Evolutionary conservation across 2,329 filamentous ascomycete genomes (phyloP).

Genomic region (Calonectria hawksworthii): DNA sequence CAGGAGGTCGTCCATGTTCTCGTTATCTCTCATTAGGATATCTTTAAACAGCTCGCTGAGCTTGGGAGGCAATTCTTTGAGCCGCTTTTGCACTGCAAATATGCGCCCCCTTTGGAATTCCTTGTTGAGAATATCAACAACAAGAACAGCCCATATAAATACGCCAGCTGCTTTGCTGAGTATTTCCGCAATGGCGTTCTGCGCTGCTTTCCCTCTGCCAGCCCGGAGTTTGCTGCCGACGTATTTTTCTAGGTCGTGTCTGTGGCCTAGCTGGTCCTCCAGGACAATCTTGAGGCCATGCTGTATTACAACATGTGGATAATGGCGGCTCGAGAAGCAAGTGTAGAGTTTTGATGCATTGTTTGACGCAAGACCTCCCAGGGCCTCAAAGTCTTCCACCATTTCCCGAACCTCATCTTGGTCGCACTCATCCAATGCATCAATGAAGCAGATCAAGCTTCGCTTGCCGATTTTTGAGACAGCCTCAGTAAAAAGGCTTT

Average conservation of each 20-base stretch:
- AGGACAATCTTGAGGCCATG: conserved; percentile 44
- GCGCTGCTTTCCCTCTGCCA: rapidly evolving
- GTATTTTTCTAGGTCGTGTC: conserved; percentile 42
- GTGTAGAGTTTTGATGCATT: conserved; percentile 43
- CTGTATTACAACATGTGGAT: conserved; percentile 56
- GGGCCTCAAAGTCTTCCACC: conserved; percentile 55
- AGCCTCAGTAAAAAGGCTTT: background rate
- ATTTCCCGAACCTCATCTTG: conserved; percentile 57
- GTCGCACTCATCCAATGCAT: conserved; percentile 65
- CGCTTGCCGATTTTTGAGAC: background rate
- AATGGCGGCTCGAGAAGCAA: conserved; percentile 64
- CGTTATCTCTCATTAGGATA: conserved; percentile 63
- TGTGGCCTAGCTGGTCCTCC: conserved; percentile 45
- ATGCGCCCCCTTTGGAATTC: conserved; percentile 48
- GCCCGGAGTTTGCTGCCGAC: conserved; percentile 28
- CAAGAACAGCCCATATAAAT: conserved; percentile 61
- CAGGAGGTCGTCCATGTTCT: conserved; percentile 56
- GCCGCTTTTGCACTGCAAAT: conserved; percentile 41
- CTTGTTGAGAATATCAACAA: conserved; percentile 54
- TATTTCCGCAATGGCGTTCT: conserved; percentile 39
- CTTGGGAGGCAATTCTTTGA: conserved; percentile 53
- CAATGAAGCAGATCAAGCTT: conserved; percentile 44
- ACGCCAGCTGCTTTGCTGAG: conserved; percentile 55
- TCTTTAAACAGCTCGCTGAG: conserved; percentile 65
- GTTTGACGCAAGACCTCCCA: conserved; percentile 48